These are phyloP conservation scores for Omphalea diandra DNA, from an alignment of 441 rosid genomes.

Conservation along the genomic window DNA sequence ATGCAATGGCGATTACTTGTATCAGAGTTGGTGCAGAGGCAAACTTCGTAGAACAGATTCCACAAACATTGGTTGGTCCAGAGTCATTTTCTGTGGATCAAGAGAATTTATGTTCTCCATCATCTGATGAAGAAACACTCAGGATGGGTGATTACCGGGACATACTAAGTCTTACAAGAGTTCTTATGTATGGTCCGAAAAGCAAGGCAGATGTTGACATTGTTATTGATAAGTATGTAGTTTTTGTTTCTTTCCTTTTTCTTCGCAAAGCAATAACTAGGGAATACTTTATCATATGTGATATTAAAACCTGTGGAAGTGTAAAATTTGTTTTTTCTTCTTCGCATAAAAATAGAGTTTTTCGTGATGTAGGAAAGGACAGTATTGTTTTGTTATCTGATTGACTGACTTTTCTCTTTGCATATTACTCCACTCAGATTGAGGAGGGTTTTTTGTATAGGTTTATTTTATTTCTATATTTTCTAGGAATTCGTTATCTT, in stretches of 20 bases:
- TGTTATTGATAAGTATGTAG: slow-evolving; percentile 60
- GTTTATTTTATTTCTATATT: not conserved
- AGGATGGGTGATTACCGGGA: slow-evolving; percentile 96
- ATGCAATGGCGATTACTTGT: slow-evolving; percentile 92
- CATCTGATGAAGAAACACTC: slow-evolving; percentile 71
- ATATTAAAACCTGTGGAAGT: not conserved
- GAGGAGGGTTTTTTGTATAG: not conserved
- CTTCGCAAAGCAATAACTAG: not conserved
- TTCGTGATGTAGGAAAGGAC: not conserved
- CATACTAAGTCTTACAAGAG: slow-evolving; percentile 95
- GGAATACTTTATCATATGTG: slow-evolving; percentile 4
- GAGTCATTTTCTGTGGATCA: slow-evolving; percentile 35
- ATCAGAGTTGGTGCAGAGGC: slow-evolving; percentile 64
- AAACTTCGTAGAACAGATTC: slow-evolving; percentile 31
- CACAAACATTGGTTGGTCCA: slow-evolving; percentile 33
- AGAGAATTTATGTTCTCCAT: slow-evolving; percentile 45
- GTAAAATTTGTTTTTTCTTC: not conserved
- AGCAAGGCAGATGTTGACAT: slow-evolving; percentile 93
- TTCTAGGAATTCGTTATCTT: not conserved
- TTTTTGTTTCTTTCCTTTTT: not conserved
- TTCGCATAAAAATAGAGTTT: slow-evolving; percentile 2
- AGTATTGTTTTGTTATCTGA: not conserved
- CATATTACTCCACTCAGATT: not conserved
- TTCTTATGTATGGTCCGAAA: slow-evolving; percentile 84
- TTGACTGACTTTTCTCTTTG: not conserved